Evolutionary conservation across 106 monocot genomes (phyloP).

Genomic region (Dioscorea dumetorum): DNA sequence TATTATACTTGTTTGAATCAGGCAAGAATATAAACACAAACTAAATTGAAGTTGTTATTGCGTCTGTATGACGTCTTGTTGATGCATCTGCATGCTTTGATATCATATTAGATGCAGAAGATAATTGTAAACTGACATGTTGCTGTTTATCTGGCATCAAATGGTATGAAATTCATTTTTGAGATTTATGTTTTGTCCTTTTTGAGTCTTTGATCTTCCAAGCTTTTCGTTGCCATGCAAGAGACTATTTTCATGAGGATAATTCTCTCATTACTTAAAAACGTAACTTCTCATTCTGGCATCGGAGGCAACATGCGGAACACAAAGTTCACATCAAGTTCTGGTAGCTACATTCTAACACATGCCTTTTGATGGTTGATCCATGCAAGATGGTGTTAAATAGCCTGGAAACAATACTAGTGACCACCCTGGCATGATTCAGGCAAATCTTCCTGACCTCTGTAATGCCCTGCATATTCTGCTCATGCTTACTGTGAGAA

Average conservation of each 20-base stretch:
- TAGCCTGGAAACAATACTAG: constrained; percentile 30
- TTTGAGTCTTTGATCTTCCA: too few relatives aligned
- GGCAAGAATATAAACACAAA: too few relatives aligned
- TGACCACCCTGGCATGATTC: constrained; percentile 44
- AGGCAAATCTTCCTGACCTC: constrained; percentile 16
- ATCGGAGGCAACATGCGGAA: constrained; percentile 20
- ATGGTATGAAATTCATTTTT: too few relatives aligned
- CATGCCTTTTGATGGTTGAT: constrained; percentile 8
- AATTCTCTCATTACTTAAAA: neutral
- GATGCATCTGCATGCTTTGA: too few relatives aligned
- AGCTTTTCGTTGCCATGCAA: neutral
- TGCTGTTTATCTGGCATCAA: too few relatives aligned
- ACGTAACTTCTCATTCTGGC: neutral
- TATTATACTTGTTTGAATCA: too few relatives aligned
- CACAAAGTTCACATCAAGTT: constrained; percentile 10
- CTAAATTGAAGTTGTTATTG: too few relatives aligned
- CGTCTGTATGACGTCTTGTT: too few relatives aligned
- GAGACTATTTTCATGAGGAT: neutral
- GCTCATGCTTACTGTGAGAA: too few relatives aligned
- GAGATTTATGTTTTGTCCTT: too few relatives aligned
- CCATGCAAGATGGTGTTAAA: constrained; percentile 16
- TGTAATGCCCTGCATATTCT: neutral
- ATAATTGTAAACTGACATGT: too few relatives aligned
- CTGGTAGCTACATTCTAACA: neutral
- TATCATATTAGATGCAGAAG: too few relatives aligned